Base-by-base conservation (phyloP, 192 early-diverging fungal genomes). In the Mortierella alpina region DNA sequence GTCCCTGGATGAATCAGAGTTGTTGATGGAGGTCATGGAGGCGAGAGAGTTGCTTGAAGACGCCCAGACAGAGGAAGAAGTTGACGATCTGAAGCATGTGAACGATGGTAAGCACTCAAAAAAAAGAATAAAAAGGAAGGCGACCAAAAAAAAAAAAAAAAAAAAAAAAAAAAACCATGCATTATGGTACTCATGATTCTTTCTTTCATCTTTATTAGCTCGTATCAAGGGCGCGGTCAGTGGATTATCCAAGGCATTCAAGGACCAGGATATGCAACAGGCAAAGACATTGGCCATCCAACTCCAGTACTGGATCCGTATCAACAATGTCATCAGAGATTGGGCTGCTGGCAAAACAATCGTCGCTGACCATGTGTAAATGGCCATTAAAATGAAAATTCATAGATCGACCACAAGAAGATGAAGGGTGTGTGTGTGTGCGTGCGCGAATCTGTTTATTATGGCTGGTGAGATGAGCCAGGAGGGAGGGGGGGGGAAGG, bases 11-110 rank as follows among this genome's bases (percentile, higher is more conserved):
- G 90, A 95, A 65, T 88, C 90, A 0, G 89, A 89, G 66, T 78
- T 96, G n/a, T 75, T 97, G 74, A 93, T 93, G 91, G 91, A 94
- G 51, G 89, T 96, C 20, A 91, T 96, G 92, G 93, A 94, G 48
- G 81, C 87, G 17, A 82, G 93, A 63, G 95, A 96, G 75, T 83
- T 85, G 49, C 83, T 97, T 23, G 95, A 95, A 63, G 91, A 90
- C 57, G 91, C 91, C 9, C 64, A 68, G 50, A 86, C 66, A 4
- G 88, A 95, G 66, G 86, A 82, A 39, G 90, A 95, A 18, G 85
- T 93, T 9, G 87, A 87, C 17, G 74, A 64, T 1, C 73, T 95
- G 39, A 89, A 86, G 59, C 45, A 67, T 59, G 83, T 85, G 71
- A 96, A 93, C 66, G 88, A 93, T 67, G 85, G 86, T 87, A 86